Evolutionary conservation across 2,329 filamentous ascomycete genomes (phyloP).

Genomic region (Aureobasidium sp.): DNA sequence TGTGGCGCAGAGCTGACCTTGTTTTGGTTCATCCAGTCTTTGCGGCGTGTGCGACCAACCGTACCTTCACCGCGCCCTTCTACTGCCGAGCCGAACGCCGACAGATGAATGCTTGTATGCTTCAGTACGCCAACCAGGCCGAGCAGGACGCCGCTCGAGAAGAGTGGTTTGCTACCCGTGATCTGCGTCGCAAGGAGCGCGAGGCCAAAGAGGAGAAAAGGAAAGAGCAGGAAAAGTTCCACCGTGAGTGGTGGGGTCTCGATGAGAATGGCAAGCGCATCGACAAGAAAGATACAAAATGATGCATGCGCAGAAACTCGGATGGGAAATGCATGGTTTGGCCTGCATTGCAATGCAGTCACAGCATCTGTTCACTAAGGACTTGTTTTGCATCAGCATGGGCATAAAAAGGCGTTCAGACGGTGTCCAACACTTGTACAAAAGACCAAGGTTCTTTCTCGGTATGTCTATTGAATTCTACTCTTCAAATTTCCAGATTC

Average conservation of each 20-base stretch:
- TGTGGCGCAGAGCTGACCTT: not conserved
- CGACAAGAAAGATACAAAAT: constrained; percentile 22
- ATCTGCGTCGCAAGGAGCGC: constrained; percentile 61
- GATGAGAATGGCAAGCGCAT: constrained; percentile 32
- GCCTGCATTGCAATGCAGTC: not conserved
- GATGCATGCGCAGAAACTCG: not conserved
- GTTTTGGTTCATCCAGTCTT: constrained; percentile 58
- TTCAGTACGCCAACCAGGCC: constrained; percentile 71
- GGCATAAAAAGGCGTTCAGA: constrained; percentile 3
- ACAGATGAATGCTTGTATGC: constrained; percentile 92
- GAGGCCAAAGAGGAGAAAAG: constrained; percentile 48
- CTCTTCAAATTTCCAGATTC: constrained; percentile 1
- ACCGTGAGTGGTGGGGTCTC: constrained; percentile 46
- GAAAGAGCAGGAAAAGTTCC: constrained; percentile 38
- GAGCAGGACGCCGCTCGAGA: constrained; percentile 83
- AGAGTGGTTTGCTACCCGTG: constrained; percentile 81
- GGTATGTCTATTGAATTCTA: constrained; percentile 3
- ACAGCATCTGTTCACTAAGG: not conserved
- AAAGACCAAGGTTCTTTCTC: not conserved
- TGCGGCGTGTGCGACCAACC: constrained; percentile 77
- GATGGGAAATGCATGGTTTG: not conserved
- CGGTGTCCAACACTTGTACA: constrained; percentile 1
- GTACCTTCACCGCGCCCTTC: constrained; percentile 83
- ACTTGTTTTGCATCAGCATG: not conserved
- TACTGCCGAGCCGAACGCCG: constrained; percentile 72